A percentile compares a stretch with the other conserved stretches of the same genome.
Conservation (phyloP, 257 asterid species). For the Solanum corneliomulleri region DNA sequence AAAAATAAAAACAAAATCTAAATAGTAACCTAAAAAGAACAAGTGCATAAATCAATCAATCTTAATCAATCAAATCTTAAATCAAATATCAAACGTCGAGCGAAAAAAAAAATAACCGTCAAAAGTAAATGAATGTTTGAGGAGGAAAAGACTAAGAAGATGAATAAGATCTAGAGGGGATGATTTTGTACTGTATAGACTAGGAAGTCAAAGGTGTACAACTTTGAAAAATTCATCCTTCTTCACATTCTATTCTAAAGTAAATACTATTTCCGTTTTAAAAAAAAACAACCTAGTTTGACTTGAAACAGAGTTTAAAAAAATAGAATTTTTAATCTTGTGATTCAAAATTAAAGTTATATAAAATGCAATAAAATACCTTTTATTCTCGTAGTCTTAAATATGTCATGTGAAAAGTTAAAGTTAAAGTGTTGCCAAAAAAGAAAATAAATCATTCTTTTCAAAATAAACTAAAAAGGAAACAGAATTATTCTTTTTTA, state of each 20-base stretch:
- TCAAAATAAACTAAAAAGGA: too few relatives aligned
- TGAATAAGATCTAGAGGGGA: background rate
- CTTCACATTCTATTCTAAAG: background rate
- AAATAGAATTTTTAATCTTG: too few relatives aligned
- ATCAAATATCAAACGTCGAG: background rate
- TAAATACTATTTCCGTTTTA: fast-evolving
- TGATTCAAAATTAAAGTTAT: too few relatives aligned
- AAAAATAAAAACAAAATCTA: too few relatives aligned
- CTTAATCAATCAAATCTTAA: background rate
- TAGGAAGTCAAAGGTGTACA: background rate
- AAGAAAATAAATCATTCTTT: too few relatives aligned
- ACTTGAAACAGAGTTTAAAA: too few relatives aligned
- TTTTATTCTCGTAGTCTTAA: too few relatives aligned
- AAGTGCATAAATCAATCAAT: too few relatives aligned
- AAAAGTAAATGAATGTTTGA: background rate
- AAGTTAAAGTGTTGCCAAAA: too few relatives aligned
- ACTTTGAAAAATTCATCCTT: background rate
- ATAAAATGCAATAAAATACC: fast-evolving
- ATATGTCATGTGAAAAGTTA: too few relatives aligned
- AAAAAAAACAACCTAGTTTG: fast-evolving
- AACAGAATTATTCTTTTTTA: too few relatives aligned
- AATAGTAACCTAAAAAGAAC: background rate
- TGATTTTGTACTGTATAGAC: background rate
- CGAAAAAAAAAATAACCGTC: background rate
- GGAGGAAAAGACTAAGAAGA: background rate